Evolutionary conservation across 108 stramenopile species (phyloP).

Genomic region (Schizochytrium sp.): DNA sequence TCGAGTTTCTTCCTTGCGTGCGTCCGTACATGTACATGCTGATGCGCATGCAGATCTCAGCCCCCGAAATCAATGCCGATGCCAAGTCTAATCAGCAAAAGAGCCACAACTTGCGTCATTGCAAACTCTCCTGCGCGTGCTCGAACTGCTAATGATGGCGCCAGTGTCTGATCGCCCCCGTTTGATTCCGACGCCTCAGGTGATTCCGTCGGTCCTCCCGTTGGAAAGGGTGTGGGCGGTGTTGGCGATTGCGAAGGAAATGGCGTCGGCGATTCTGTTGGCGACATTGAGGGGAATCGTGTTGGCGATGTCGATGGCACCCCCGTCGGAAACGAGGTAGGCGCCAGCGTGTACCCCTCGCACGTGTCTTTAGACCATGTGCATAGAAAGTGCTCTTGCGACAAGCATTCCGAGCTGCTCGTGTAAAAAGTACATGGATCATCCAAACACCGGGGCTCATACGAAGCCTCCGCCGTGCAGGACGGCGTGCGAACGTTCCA

Average conservation of each 20-base stretch:
- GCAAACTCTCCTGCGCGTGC: too few relatives aligned
- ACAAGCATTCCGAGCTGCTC: neutral
- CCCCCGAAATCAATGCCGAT: too few relatives aligned
- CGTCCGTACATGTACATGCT: too few relatives aligned
- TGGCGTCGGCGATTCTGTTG: neutral
- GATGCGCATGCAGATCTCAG: too few relatives aligned
- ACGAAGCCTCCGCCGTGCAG: neutral
- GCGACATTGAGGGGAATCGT: neutral
- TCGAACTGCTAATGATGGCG: neutral
- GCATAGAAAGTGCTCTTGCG: neutral
- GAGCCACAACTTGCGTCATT: too few relatives aligned
- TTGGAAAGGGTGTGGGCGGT: neutral
- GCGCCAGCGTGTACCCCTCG: neutral
- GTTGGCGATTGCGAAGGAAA: neutral
- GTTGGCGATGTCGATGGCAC: neutral
- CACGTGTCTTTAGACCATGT: neutral
- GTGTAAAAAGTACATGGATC: neutral
- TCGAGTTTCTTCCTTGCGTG: too few relatives aligned
- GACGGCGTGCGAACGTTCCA: neutral
- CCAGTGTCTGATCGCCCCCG: neutral
- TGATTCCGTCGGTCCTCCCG: neutral
- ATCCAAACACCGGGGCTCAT: neutral
- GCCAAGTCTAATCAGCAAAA: too few relatives aligned
- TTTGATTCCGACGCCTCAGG: neutral
- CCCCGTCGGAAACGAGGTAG: neutral